Percentiles rank a stretch among this genome's conserved stretches.
phyloP scores from a whole-genome alignment of 441 rosid species.

The Syzygium malaccense region DNA sequence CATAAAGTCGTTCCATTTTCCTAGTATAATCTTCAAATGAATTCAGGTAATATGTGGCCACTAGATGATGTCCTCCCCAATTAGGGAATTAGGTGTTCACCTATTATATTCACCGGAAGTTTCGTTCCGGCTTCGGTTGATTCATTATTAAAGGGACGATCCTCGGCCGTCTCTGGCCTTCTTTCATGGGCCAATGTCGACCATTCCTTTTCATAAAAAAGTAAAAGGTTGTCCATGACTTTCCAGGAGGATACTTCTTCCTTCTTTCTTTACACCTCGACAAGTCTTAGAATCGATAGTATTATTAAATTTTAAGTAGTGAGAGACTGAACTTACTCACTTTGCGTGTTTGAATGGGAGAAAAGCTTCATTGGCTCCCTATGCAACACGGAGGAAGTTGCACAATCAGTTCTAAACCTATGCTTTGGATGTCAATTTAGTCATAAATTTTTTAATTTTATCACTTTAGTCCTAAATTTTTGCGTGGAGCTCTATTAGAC shows the following conservation, averaged over 20 bases:
- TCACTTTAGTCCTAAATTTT: rapidly evolving
- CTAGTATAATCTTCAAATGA: background rate
- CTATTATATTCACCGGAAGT: background rate
- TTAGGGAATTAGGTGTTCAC: background rate
- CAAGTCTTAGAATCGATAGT: background rate
- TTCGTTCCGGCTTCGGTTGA: background rate
- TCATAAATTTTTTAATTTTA: rapidly evolving
- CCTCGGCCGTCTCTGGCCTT: background rate
- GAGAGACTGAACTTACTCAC: background rate
- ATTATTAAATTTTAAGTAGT: background rate
- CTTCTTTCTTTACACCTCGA: background rate
- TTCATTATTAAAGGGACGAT: background rate
- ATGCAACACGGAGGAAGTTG: background rate
- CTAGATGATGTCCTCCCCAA: background rate
- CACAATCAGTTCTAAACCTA: background rate
- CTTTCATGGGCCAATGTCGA: background rate
- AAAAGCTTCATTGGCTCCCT: background rate
- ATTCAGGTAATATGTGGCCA: background rate
- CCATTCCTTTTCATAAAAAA: background rate
- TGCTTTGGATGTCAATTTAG: rapidly evolving
- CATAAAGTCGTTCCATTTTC: background rate
- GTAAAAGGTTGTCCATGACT: background rate
- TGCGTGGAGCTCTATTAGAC: rapidly evolving
- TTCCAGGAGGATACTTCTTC: background rate
- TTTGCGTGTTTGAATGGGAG: background rate